Percentiles rank a stretch among this genome's conserved stretches.
Conservation (phyloP, 805 yeast species). For the Zygotorulaspora danielsina region DNA sequence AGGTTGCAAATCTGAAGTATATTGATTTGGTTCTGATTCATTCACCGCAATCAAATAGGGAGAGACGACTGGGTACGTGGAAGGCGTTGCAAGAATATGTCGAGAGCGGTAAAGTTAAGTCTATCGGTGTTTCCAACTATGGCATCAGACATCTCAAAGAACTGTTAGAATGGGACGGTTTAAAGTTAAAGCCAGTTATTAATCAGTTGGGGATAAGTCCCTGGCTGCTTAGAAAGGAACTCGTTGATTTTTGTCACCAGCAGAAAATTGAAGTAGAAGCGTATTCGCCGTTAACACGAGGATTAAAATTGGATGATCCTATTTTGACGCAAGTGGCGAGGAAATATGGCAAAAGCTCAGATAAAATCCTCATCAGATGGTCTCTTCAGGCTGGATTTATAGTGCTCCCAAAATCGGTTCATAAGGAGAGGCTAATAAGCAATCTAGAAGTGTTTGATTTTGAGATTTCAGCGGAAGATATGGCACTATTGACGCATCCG, state of each 20-base stretch:
- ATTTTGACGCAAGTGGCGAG: slow-evolving; percentile 47
- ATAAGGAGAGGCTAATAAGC: slow-evolving; percentile 51
- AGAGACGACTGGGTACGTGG: slow-evolving; percentile 67
- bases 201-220: slow-evolving; percentile 85
- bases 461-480: background rate
- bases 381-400: slow-evolving; percentile 67
- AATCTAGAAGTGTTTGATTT: slow-evolving; percentile 44
- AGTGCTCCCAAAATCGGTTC: slow-evolving; percentile 69
- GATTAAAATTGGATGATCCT: slow-evolving; percentile 47
- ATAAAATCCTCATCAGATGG: slow-evolving; percentile 70
- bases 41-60: slow-evolving; percentile 34
- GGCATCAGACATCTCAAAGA: slow-evolving; percentile 47
- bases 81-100: slow-evolving; percentile 64
- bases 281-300: slow-evolving; percentile 59
- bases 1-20: slow-evolving; percentile 23
- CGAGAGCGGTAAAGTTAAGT: slow-evolving; percentile 53
- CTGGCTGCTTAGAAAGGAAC: slow-evolving; percentile 62
- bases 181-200: slow-evolving; percentile 62
- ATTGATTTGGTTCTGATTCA: slow-evolving; percentile 23
- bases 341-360: slow-evolving; percentile 49
- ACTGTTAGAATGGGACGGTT: slow-evolving; percentile 39
- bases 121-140: slow-evolving; percentile 77
- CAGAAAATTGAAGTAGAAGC: slow-evolving; percentile 59
- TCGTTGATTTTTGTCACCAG: slow-evolving; percentile 51
- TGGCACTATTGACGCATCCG: background rate